Conservation (phyloP, 345 rosid genomes). For the Dimocarpus longan region DNA sequence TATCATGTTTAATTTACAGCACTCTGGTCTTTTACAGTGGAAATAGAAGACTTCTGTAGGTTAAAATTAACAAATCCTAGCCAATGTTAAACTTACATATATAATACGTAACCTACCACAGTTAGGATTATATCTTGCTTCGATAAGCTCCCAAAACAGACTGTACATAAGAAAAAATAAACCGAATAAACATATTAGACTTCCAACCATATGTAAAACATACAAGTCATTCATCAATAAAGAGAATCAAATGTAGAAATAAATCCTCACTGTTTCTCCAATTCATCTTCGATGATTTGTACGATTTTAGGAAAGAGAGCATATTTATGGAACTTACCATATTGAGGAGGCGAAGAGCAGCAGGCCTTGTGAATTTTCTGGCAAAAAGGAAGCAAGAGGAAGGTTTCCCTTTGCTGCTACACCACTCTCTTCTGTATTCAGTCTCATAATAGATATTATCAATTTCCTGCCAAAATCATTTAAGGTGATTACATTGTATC, state of each 20-base stretch:
- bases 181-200: slow-evolving; percentile 5
- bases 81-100: slow-evolving; percentile 6
- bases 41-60: slow-evolving; percentile 13
- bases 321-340: slow-evolving; percentile 42
- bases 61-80: slow-evolving; percentile 14
- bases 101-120: neutral
- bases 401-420: slow-evolving; percentile 82
- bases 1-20: slow-evolving; percentile 5
- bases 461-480: slow-evolving; percentile 51
- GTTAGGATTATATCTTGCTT: slow-evolving; percentile 21
- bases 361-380: slow-evolving; percentile 90
- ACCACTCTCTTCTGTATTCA: slow-evolving; percentile 91
- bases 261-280: neutral
- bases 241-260: neutral
- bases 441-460: slow-evolving; percentile 88
- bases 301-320: neutral
- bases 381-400: slow-evolving; percentile 89
- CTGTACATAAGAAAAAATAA: slow-evolving; percentile 24
- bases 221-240: slow-evolving; percentile 3
- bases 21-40: neutral
- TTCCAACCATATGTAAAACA: neutral
- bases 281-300: neutral
- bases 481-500: neutral
- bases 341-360: slow-evolving; percentile 77
- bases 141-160: slow-evolving; percentile 36